Evolutionary conservation across 345 rosid species (phyloP).

Genomic region (Gossypium arboreum): DNA sequence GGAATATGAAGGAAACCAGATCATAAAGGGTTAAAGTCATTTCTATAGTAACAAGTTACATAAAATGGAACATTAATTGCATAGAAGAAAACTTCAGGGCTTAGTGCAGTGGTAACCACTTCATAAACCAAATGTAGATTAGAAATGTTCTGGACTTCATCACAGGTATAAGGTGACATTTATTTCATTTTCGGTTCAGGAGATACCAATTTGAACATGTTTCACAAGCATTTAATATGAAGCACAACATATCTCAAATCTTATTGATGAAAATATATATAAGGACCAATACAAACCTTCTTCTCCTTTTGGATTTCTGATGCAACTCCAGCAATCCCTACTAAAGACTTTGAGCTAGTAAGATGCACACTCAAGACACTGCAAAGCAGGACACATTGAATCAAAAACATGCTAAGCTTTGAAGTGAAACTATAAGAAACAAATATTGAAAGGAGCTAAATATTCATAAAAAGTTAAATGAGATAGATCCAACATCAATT

Average conservation of each 20-base stretch:
- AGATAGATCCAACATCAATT: slow-evolving; percentile 6
- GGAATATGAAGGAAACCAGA: slow-evolving; percentile 3
- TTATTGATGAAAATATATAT: background rate
- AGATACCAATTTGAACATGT: background rate
- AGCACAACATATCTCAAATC: background rate
- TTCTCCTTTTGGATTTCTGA: slow-evolving; percentile 94
- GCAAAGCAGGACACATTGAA: slow-evolving; percentile 19
- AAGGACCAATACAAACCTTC: slow-evolving; percentile 44
- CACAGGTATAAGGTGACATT: background rate
- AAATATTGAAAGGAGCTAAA: background rate
- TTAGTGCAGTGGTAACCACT: background rate
- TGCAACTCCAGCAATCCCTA: slow-evolving; percentile 74
- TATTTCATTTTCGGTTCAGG: background rate
- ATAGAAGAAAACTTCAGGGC: background rate
- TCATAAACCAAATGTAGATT: background rate
- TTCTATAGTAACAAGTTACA: background rate
- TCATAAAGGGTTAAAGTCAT: background rate
- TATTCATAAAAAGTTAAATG: background rate
- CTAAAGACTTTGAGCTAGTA: slow-evolving; percentile 87
- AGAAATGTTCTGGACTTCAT: background rate
- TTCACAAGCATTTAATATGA: background rate
- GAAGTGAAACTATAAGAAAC: background rate
- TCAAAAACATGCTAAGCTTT: slow-evolving; percentile 12
- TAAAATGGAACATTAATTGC: background rate
- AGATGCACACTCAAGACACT: slow-evolving; percentile 88